phyloP scores from a whole-genome alignment of 257 asterid species.

The Cruciata laevipes region DNA sequence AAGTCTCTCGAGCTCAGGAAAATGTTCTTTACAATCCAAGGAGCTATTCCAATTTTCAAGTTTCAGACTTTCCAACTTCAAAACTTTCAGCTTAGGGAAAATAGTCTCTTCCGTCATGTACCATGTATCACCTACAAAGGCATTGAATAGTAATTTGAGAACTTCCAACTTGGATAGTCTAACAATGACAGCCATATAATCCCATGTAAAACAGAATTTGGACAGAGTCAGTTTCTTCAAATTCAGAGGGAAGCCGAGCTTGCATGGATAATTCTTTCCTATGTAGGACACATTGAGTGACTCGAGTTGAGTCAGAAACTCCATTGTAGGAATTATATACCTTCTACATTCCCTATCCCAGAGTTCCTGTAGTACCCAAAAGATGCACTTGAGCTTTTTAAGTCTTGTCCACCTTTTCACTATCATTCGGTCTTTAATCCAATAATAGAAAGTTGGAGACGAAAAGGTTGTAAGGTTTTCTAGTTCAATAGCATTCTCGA shows the following conservation, averaged over 20 bases:
- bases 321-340: not conserved
- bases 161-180: not conserved
- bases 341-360: no score
- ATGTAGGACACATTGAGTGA: not conserved
- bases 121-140: not conserved
- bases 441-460: not conserved
- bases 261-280: not conserved
- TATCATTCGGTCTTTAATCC: not conserved
- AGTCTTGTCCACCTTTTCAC: not conserved
- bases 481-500: not conserved
- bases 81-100: not conserved
- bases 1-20: not conserved
- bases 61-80: not conserved
- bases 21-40: not conserved
- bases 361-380: not conserved
- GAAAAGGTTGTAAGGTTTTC: slow-evolving; percentile 14
- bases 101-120: not conserved
- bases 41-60: not conserved
- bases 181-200: no score
- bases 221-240: not conserved
- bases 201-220: not conserved
- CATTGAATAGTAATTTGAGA: not conserved
- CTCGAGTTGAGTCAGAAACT: not conserved
- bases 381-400: not conserved
- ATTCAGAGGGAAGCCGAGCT: not conserved